Percentiles rank a stretch among this genome's conserved stretches.
These are phyloP conservation scores for Benincasa hispida DNA, from an alignment of 306 rosid genomes.

Conservation along the genomic window DNA sequence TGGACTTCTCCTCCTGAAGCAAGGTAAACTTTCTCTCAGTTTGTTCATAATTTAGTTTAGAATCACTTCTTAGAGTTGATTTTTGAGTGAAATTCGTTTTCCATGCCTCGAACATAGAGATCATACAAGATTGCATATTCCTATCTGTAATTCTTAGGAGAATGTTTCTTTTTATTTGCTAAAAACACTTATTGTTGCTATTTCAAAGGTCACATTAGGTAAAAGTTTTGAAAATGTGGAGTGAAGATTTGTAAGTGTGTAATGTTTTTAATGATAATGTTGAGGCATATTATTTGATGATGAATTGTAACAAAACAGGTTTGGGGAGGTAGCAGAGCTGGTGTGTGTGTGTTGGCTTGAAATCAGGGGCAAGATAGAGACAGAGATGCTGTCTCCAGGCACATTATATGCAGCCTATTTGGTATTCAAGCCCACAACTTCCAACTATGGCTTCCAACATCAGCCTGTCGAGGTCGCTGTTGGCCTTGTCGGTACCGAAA, in stretches of 20 bases:
- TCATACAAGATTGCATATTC: too few species aligned
- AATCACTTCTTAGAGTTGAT: neutral
- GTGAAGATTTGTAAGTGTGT: neutral
- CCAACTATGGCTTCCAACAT: conserved; percentile 27
- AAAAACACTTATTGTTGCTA: neutral
- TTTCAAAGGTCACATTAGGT: neutral
- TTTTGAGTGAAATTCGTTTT: neutral
- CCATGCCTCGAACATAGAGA: neutral
- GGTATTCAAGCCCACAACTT: conserved; percentile 32
- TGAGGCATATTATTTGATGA: neutral
- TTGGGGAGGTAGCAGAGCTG: conserved; percentile 56
- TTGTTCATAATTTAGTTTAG: neutral
- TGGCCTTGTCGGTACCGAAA: conserved; percentile 31
- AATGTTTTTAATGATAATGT: neutral
- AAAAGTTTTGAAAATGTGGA: neutral
- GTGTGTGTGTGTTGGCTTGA: conserved; percentile 60
- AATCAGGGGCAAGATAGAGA: conserved; percentile 36
- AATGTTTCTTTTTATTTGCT: neutral
- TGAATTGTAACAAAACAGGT: conserved; percentile 18
- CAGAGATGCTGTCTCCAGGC: conserved; percentile 26
- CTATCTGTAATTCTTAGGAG: too few species aligned
- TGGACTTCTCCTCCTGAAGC: conserved; percentile 31
- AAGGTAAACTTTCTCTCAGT: conserved; percentile 21
- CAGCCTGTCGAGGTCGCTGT: conserved; percentile 36
- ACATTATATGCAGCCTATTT: conserved; percentile 48